Percentiles rank a stretch among this genome's conserved stretches.
These are phyloP conservation scores for Dictyostelium discoideum DNA, from an alignment of 78 protist species.

Conservation along the genomic window DNA sequence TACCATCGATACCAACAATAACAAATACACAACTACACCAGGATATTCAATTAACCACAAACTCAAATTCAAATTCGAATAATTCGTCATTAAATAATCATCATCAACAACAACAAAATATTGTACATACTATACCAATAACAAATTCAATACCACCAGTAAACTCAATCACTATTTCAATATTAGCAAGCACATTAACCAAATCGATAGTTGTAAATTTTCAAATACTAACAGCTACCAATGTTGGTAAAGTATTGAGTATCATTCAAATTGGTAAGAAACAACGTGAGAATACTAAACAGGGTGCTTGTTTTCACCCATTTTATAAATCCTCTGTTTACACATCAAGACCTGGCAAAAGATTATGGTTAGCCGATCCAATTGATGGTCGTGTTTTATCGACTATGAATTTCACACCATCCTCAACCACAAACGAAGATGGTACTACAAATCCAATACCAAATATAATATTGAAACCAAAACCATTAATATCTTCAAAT, in stretches of 20 bases:
- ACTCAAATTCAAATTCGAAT: background rate
- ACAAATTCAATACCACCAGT: background rate
- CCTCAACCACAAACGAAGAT: background rate
- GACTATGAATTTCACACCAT: constrained; percentile 61
- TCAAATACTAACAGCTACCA: background rate
- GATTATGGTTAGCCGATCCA: constrained; percentile 65
- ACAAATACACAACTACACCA: background rate
- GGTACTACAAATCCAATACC: constrained; percentile 8
- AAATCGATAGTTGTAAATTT: constrained; percentile 42
- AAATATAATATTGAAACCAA: background rate
- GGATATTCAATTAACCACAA: background rate
- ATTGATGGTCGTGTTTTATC: constrained; percentile 63
- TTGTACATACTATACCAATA: background rate
- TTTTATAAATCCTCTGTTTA: constrained; percentile 25
- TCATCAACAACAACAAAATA: background rate
- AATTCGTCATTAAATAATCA: background rate
- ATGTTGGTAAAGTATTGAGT: constrained; percentile 12
- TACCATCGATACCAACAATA: background rate
- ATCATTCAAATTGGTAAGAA: constrained; percentile 48
- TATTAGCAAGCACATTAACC: constrained; percentile 32
- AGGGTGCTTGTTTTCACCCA: constrained; percentile 79
- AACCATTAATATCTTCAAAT: background rate
- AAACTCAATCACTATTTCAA: background rate
- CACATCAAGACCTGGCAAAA: constrained; percentile 52
- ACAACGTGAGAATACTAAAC: constrained; percentile 63